Evolutionary conservation across 2,329 filamentous ascomycete species (phyloP).

Genomic region (Fusarium foetens): DNA sequence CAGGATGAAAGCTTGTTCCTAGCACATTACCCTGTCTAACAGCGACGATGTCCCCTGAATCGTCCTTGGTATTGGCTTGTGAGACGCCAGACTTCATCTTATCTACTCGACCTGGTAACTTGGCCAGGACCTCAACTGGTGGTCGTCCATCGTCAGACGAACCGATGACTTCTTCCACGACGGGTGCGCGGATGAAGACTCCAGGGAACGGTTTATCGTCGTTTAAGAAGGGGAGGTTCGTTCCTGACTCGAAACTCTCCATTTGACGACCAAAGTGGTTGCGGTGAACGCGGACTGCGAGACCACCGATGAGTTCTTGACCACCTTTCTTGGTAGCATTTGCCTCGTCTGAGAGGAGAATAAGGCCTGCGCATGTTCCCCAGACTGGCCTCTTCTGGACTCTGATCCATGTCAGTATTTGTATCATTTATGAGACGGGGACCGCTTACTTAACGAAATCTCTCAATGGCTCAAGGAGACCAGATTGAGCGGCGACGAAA

Average conservation of each 20-base stretch:
- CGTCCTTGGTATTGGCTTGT: slow-evolving; percentile 52
- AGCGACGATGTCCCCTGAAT: slow-evolving; percentile 82
- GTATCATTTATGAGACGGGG: background rate
- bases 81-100: slow-evolving; percentile 52
- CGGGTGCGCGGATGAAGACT: slow-evolving; percentile 93
- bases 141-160: slow-evolving; percentile 45
- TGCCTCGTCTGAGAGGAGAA: slow-evolving; percentile 87
- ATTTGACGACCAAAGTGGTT: slow-evolving; percentile 96
- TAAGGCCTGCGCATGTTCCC: slow-evolving; percentile 96
- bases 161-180: slow-evolving; percentile 82
- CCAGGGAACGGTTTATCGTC: slow-evolving; percentile 68
- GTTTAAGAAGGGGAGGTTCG: slow-evolving; percentile 77
- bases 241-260: slow-evolving; percentile 84
- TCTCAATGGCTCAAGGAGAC: slow-evolving; percentile 83
- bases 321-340: slow-evolving; percentile 90
- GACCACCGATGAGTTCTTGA: slow-evolving; percentile 90
- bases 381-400: slow-evolving; percentile 83
- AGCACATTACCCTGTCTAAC: slow-evolving; percentile 92
- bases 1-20: slow-evolving; percentile 95
- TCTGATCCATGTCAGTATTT: slow-evolving; percentile 55
- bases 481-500: slow-evolving; percentile 83
- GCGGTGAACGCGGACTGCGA: slow-evolving; percentile 89
- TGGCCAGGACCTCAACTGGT: slow-evolving; percentile 62
- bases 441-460: slow-evolving; percentile 86
- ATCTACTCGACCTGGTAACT: slow-evolving; percentile 55